Conservation (phyloP, 148 eudicot genomes). For the Nyssa sinensis region DNA sequence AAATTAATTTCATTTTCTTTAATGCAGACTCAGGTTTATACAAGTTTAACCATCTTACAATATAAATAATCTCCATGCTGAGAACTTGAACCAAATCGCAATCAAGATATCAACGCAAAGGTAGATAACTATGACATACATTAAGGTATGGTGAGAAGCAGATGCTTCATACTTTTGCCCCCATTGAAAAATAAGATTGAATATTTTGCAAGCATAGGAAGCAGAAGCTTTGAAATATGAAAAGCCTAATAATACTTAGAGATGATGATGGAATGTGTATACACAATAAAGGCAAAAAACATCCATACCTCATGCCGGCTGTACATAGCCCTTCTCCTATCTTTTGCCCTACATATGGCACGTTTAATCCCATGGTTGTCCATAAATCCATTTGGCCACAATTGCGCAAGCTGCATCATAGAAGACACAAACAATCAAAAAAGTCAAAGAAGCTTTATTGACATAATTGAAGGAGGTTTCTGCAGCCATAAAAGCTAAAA, state of each 20-base stretch:
- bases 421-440: conserved; percentile 1
- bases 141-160: background rate
- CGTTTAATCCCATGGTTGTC: conserved; percentile 95
- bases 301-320: conserved; percentile 62
- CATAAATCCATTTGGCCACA: conserved; percentile 94
- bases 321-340: conserved; percentile 53
- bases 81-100: background rate
- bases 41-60: too few species aligned
- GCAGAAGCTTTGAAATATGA: background rate
- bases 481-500: background rate
- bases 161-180: background rate
- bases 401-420: conserved; percentile 73
- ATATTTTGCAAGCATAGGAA: background rate
- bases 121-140: background rate
- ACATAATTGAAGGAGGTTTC: background rate
- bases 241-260: background rate
- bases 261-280: background rate
- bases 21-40: too few species aligned
- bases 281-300: conserved; percentile 8
- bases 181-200: too few species aligned
- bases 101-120: background rate
- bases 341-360: conserved; percentile 91
- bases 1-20: too few species aligned
- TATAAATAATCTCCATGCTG: background rate
- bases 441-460: background rate